These are phyloP conservation scores for Pichiaceae sp. DNA, from an alignment of 1,139 yeast genomes.

Conservation along the genomic window DNA sequence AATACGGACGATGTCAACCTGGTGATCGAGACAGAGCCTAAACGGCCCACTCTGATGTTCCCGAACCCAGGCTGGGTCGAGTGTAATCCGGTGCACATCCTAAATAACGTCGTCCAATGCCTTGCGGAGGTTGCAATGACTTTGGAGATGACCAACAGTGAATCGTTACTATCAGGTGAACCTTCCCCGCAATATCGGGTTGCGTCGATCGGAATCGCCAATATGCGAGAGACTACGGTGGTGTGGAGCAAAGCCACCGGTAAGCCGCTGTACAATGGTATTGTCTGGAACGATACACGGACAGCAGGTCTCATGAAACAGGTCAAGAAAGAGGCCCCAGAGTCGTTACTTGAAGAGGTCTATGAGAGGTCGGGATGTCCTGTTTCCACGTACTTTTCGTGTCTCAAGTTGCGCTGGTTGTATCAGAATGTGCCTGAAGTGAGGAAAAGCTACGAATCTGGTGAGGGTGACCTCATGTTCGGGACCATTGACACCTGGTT, in stretches of 20 bases:
- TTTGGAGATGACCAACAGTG: constrained; percentile 44
- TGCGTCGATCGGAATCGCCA: constrained; percentile 74
- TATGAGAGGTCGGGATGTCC: constrained; percentile 77
- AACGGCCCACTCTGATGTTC: constrained; percentile 58
- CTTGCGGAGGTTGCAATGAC: constrained; percentile 55
- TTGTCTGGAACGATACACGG: constrained; percentile 95
- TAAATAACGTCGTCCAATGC: constrained; percentile 77
- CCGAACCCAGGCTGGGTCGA: constrained; percentile 92
- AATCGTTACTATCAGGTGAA: constrained; percentile 23
- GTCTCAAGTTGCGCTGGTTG: constrained; percentile 85
- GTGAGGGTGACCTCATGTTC: constrained; percentile 70
- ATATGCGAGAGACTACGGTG: constrained; percentile 92
- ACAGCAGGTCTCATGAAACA: constrained; percentile 68
- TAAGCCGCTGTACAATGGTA: constrained; percentile 74
- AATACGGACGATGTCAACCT: constrained; percentile 42
- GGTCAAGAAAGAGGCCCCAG: constrained; percentile 49
- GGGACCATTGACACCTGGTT: constrained; percentile 97
- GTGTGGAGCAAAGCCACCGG: constrained; percentile 88
- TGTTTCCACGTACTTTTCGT: constrained; percentile 83
- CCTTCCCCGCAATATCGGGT: constrained; percentile 36
- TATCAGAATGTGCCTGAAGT: constrained; percentile 72
- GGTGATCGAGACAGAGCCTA: constrained; percentile 52
- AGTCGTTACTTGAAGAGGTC: constrained; percentile 50
- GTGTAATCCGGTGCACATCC: constrained; percentile 81
- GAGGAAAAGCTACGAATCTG: constrained; percentile 61